These are phyloP conservation scores for Polygonum aviculare DNA, from an alignment of 148 eudicot genomes.

Conservation along the genomic window DNA sequence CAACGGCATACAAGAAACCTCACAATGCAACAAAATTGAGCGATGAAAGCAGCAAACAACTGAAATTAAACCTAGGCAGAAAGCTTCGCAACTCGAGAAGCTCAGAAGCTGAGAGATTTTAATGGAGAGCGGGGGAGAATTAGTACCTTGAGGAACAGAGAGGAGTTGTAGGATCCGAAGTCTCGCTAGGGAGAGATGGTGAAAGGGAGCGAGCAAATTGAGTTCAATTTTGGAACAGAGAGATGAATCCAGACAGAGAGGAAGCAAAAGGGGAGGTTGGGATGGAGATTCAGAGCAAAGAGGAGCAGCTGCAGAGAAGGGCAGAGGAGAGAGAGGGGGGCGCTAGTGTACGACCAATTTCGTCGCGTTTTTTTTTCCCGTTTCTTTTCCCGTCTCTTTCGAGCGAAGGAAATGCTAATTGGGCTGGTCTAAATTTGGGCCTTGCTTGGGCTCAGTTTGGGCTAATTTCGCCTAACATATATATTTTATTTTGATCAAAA, in stretches of 20 bases:
- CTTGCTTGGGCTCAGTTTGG: neutral
- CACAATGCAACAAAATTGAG: neutral
- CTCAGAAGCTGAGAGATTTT: no score
- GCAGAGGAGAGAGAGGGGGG: neutral
- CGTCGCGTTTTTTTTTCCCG: neutral
- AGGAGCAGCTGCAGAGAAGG: neutral
- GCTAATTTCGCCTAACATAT: neutral
- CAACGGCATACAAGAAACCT: neutral
- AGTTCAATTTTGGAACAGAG: neutral
- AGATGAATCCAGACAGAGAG: neutral
- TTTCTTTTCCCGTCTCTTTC: neutral
- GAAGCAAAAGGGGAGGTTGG: neutral
- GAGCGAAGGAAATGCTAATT: neutral
- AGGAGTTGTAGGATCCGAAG: neutral
- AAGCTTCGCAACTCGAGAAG: neutral
- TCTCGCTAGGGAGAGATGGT: neutral
- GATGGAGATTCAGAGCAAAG: neutral
- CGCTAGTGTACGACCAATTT: conserved; percentile 1
- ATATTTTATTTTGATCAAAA: no score
- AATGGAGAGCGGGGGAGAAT: neutral
- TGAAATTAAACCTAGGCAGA: neutral
- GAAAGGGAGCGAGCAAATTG: neutral
- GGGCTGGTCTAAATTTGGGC: neutral
- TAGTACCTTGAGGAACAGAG: neutral
- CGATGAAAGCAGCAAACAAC: neutral